phyloP scores from a whole-genome alignment of 371 early-diverging fungal genomes.

The Saksenaea vasiformis region DNA sequence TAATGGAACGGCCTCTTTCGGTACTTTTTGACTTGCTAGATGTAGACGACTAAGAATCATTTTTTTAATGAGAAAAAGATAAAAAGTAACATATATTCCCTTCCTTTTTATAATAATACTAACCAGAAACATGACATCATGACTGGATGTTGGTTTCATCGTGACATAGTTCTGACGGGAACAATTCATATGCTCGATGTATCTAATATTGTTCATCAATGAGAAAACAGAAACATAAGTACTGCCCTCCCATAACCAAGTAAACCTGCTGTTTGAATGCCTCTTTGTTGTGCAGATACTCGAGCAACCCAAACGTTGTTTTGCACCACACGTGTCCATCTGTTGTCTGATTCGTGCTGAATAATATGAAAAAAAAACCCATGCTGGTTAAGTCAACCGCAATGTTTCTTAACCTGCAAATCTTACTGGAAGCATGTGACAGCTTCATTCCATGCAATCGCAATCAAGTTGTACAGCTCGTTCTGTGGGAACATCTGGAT shows the following conservation, averaged over 20 bases:
- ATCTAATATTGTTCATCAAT: not conserved
- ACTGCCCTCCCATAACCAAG: not conserved
- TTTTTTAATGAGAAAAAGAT: not conserved
- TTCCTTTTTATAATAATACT: not conserved
- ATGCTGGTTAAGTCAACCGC: not conserved
- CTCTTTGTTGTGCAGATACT: not conserved
- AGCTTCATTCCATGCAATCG: conserved; percentile 19
- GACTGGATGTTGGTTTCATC: not conserved
- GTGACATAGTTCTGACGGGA: not conserved
- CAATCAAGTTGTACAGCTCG: conserved; percentile 16
- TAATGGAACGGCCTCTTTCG: conserved; percentile 19
- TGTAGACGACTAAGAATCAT: conserved; percentile 9
- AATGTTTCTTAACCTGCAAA: not conserved
- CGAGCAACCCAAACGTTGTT: conserved; percentile 3
- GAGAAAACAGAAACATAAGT: too few species aligned
- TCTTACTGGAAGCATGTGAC: conserved; percentile 17
- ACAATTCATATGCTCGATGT: not conserved
- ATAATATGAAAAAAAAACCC: not conserved
- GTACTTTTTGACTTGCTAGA: conserved; percentile 11
- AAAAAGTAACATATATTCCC: not conserved
- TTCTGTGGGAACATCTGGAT: conserved; percentile 12
- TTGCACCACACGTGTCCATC: conserved; percentile 8
- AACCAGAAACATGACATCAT: not conserved
- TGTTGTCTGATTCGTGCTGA: conserved; percentile 7
- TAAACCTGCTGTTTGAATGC: not conserved